Evolutionary conservation across 2,329 filamentous ascomycete species (phyloP).

Genomic region (Sporothrix brasiliensis): DNA sequence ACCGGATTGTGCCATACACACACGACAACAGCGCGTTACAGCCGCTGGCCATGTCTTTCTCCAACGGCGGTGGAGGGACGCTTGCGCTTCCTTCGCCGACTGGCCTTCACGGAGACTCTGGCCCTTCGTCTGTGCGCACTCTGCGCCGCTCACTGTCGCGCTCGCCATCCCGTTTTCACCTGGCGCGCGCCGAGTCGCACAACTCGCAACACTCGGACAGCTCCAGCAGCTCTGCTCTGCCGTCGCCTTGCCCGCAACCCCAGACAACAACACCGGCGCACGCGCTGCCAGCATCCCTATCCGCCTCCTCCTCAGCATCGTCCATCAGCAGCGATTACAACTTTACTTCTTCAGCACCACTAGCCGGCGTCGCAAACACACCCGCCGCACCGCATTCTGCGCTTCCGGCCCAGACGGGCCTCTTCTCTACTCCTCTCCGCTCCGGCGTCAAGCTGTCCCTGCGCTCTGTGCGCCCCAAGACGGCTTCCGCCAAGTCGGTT

Average conservation of each 20-base stretch:
- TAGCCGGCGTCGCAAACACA: constrained; percentile 26
- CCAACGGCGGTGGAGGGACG: constrained; percentile 68
- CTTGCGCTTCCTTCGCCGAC: constrained; percentile 87
- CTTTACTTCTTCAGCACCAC: constrained; percentile 29
- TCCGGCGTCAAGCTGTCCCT: constrained; percentile 68
- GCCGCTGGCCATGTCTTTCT: constrained; percentile 56
- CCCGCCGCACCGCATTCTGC: constrained; percentile 31
- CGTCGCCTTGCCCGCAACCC: constrained; percentile 51
- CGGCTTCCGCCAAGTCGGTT: constrained; percentile 56
- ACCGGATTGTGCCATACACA: background rate
- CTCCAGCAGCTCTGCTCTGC: constrained; percentile 60
- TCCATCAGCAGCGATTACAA: constrained; percentile 28
- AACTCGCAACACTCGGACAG: constrained; percentile 53
- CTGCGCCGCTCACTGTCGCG: constrained; percentile 85
- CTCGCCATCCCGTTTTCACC: constrained; percentile 87
- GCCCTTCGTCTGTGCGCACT: constrained; percentile 74
- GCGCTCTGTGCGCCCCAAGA: constrained; percentile 63
- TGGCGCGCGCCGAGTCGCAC: constrained; percentile 56
- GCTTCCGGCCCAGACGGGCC: constrained; percentile 43
- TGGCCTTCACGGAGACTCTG: constrained; percentile 78
- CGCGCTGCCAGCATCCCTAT: constrained; percentile 24
- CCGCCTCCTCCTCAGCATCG: constrained; percentile 31
- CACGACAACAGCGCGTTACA: background rate
- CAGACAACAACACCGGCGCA: constrained; percentile 35
- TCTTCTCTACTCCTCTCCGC: constrained; percentile 66